A percentile compares a stretch with the other conserved stretches of the same genome.
Evolutionary conservation across 164 flowering plant genomes (phyloP).

Genomic region (Aristolochia californica): DNA sequence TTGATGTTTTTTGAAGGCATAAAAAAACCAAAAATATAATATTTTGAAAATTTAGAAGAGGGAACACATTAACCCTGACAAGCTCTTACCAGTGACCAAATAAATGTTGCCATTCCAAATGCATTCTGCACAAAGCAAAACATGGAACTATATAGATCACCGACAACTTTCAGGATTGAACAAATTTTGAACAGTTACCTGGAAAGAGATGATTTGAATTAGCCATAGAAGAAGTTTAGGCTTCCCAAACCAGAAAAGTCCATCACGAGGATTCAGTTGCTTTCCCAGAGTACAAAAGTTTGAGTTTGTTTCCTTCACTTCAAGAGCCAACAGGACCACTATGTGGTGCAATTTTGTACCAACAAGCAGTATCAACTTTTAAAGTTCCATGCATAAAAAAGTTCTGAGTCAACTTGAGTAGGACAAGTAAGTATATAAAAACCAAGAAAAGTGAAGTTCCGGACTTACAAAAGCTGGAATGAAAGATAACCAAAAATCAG

Average conservation of each 20-base stretch:
- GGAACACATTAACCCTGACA: not conserved
- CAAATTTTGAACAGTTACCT: constrained; percentile 26
- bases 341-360: constrained; percentile 79
- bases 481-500: constrained; percentile 84
- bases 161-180: not conserved
- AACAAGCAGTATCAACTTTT: constrained; percentile 58
- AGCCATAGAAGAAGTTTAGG: constrained; percentile 55
- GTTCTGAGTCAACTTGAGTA: not conserved
- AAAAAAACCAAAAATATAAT: too few species aligned
- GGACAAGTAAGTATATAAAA: not conserved
- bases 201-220: constrained; percentile 71
- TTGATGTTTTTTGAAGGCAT: not conserved
- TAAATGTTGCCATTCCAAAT: constrained; percentile 77
- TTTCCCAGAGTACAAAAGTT: constrained; percentile 6
- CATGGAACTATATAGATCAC: not conserved
- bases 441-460: constrained; percentile 2
- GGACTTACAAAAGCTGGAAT: constrained; percentile 63
- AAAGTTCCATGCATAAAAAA: not conserved
- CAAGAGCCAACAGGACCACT: constrained; percentile 74
- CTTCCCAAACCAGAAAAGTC: constrained; percentile 84
- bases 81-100: constrained; percentile 80
- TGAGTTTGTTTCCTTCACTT: constrained; percentile 38
- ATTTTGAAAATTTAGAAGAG: not conserved
- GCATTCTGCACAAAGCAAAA: constrained; percentile 60
- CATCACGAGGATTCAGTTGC: constrained; percentile 65